Base-by-base conservation (phyloP, 202 grass and related monocot genomes). In the Elaeis oleifera region DNA sequence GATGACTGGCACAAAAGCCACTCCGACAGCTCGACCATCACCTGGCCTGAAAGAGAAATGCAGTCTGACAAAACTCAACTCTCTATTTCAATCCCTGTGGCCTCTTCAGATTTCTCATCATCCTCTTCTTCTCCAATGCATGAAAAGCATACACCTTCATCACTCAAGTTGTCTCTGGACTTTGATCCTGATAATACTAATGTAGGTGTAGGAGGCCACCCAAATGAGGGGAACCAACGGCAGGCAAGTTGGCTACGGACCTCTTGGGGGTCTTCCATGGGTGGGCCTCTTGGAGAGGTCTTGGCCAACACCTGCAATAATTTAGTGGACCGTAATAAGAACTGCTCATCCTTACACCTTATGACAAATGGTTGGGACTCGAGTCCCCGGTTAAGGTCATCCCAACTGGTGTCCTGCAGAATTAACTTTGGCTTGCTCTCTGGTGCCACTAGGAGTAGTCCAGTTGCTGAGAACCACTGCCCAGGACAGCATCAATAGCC, bases 221-320 rank as follows among this genome's bases (percentile, higher is more conserved):
- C 71, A 65, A 48, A 74, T 60, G 74, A 78, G 56, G 65, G 63
- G 66, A 32, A 39, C 50, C 73, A 58, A 69, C 69, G 32, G 66
- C 83, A 81, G 22, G 76, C 67, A 17, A 70, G 74, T 81, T 81
- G 83, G 78, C 71, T 84, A 18, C 82, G 80, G 64, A 75, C 56
- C 53, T 69, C 74, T 60, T 87, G 77, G 83, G 77, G 84, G 67
- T 77, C 82, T 68, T 78, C 74, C 65, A 80, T 62, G 73, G 83
- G 83, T 27, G 89, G 89, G 0, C 89, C 89, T 55, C 76, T 95
- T 48, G 89, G 89, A 5, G 89, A 89, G 66, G 86, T 89, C 31
- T 83, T 95, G 72, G 71, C 79, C 6, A 85, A 85, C 54, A 90
- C 67, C 16, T 61, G 18, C 39, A 50, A 48, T 29, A 67, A 61